phyloP scores from a whole-genome alignment of 768 basidiomycete genomes.

The Rhodotorula taiwanensis region DNA sequence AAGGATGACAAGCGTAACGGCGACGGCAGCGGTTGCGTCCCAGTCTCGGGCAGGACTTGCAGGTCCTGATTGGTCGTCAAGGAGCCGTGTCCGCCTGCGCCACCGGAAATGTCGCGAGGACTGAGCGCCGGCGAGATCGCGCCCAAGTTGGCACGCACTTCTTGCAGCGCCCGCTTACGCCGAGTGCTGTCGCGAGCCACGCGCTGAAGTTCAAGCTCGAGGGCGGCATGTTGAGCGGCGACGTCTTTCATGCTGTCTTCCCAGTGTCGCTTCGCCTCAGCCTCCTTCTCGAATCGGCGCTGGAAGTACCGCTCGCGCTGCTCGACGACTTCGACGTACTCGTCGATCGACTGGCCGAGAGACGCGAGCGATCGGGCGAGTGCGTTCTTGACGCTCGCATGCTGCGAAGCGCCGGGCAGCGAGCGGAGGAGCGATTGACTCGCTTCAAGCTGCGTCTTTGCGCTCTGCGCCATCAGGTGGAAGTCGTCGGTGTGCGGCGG shows the following conservation, averaged over 20 bases:
- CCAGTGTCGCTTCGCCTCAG: constrained; percentile 71
- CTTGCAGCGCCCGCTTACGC: constrained; percentile 39
- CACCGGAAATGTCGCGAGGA: constrained; percentile 6
- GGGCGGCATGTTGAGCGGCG: constrained; percentile 72
- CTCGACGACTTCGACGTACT: constrained; percentile 62
- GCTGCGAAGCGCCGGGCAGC: constrained; percentile 46
- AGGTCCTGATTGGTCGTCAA: neutral
- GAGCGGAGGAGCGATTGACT: constrained; percentile 59
- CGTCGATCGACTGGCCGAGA: constrained; percentile 57
- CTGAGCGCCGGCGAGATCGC: constrained; percentile 8
- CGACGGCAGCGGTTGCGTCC: neutral
- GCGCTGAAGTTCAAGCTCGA: constrained; percentile 69
- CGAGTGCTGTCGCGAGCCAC: constrained; percentile 37
- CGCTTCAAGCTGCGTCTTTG: constrained; percentile 66
- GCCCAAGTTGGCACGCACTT: constrained; percentile 32
- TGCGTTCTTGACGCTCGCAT: constrained; percentile 54
- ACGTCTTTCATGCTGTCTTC: constrained; percentile 82
- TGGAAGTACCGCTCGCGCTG: constrained; percentile 64
- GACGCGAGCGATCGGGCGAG: constrained; percentile 50
- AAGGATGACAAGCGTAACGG: constrained; percentile 15
- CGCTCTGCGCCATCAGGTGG: constrained; percentile 42
- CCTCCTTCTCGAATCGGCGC: constrained; percentile 56
- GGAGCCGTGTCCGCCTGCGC: neutral
- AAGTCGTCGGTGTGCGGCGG: constrained; percentile 39
- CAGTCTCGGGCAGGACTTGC: constrained; percentile 12